These are phyloP conservation scores for Dissophora globulifera DNA, from an alignment of 192 early-diverging fungal species.

Conservation along the genomic window DNA sequence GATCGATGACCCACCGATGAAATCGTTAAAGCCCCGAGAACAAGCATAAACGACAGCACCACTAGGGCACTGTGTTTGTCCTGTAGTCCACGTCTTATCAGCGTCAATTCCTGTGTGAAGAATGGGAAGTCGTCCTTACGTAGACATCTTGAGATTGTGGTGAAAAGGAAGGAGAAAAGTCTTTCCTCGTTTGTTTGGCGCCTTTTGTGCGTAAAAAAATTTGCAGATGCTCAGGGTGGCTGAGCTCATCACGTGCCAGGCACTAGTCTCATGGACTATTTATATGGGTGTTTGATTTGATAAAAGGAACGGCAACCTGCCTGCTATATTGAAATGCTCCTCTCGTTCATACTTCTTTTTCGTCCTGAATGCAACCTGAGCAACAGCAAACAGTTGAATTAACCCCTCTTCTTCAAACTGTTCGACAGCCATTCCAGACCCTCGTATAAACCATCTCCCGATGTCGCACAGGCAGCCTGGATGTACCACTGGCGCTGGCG, in stretches of 20 bases:
- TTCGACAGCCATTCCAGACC: conserved; percentile 93
- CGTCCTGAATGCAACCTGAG: neutral
- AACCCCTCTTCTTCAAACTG: conserved; percentile 65
- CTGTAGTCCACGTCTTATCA: conserved; percentile 39
- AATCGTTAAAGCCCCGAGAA: conserved; percentile 39
- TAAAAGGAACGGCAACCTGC: too few species aligned
- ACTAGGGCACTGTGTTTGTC: conserved; percentile 5
- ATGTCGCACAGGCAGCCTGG: conserved; percentile 90
- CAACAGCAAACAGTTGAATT: conserved; percentile 16
- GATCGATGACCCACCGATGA: neutral
- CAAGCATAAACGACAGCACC: conserved; percentile 17
- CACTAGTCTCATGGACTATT: neutral
- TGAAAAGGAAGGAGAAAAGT: conserved; percentile 55
- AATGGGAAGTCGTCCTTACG: conserved; percentile 36
- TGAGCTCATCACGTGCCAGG: neutral
- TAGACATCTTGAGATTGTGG: conserved; percentile 56
- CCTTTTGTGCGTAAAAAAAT: conserved; percentile 19
- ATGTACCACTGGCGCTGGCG: conserved; percentile 91
- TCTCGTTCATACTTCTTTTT: conserved; percentile 15
- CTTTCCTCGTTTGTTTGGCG: conserved; percentile 29
- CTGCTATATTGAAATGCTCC: neutral
- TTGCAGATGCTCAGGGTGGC: too few species aligned
- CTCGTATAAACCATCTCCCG: conserved; percentile 96
- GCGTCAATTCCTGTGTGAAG: conserved; percentile 3
- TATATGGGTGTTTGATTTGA: neutral